phyloP scores from a whole-genome alignment of 2,329 filamentous ascomycete species.

The Fusarium clavum region DNA sequence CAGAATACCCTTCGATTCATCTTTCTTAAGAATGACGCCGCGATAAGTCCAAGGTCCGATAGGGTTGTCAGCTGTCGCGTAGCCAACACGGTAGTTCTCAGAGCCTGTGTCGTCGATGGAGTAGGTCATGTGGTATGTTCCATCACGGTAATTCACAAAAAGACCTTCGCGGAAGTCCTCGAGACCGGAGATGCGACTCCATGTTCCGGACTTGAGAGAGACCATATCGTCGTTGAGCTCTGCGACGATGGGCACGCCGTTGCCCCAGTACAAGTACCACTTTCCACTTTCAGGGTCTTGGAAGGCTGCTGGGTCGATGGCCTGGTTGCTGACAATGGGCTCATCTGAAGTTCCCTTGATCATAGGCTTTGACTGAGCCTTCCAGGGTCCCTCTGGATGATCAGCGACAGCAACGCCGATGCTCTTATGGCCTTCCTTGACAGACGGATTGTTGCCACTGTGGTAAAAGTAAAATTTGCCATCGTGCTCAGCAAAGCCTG shows the following conservation, averaged over 20 bases:
- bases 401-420: conserved; percentile 70
- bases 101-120: conserved; percentile 61
- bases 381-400: conserved; percentile 70
- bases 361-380: conserved; percentile 64
- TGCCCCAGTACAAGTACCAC: conserved; percentile 73
- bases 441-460: conserved; percentile 62
- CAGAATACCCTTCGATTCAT: conserved; percentile 55
- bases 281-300: conserved; percentile 67
- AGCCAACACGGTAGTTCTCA: conserved; percentile 60
- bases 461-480: conserved; percentile 76
- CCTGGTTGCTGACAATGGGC: conserved; percentile 51
- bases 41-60: conserved; percentile 59
- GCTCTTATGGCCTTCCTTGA: conserved; percentile 62
- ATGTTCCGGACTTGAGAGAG: conserved; percentile 54
- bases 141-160: conserved; percentile 59
- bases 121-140: conserved; percentile 61
- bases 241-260: conserved; percentile 55
- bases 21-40: conserved; percentile 58
- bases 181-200: conserved; percentile 51
- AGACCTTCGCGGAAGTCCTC: conserved; percentile 55
- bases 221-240: conserved; percentile 60
- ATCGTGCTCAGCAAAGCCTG: conserved; percentile 68
- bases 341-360: conserved; percentile 59
- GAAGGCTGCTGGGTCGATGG: conserved; percentile 72
- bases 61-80: conserved; percentile 54